A percentile compares a stretch with the other conserved stretches of the same genome.
Evolutionary conservation across 169 alveolate genomes (phyloP).

Genomic region (Plasmodium inui): DNA sequence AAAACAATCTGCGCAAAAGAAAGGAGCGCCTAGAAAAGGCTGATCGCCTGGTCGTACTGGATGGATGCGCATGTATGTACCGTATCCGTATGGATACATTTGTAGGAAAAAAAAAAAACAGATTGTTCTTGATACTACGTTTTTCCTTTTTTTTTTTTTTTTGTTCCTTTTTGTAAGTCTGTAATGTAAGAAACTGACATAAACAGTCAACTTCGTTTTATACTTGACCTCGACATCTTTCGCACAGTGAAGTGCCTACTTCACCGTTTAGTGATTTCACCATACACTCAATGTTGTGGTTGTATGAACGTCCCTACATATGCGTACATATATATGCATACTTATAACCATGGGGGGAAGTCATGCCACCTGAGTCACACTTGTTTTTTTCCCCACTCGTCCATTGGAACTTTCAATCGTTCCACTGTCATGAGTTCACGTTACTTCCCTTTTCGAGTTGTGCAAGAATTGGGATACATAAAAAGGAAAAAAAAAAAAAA

Average conservation of each 20-base stretch:
- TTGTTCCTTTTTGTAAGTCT: neutral
- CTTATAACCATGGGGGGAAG: neutral
- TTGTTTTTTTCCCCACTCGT: neutral
- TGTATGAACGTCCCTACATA: neutral
- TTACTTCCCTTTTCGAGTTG: neutral
- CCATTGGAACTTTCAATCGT: neutral
- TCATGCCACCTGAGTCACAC: neutral
- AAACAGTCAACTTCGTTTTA: neutral
- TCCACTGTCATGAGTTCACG: neutral
- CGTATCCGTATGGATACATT: neutral
- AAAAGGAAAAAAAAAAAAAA: neutral
- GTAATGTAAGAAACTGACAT: neutral
- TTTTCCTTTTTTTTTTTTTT: neutral
- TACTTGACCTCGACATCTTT: neutral
- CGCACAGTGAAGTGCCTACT: neutral
- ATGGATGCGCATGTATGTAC: neutral
- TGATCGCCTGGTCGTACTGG: neutral
- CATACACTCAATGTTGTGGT: neutral
- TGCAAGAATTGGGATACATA: neutral
- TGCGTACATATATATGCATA: neutral
- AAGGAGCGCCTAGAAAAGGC: neutral
- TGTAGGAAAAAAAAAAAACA: neutral
- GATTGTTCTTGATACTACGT: neutral
- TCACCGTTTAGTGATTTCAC: neutral
- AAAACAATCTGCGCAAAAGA: neutral